phyloP scores from a whole-genome alignment of 2,329 filamentous ascomycete species.

The Penicillium nordicum region DNA sequence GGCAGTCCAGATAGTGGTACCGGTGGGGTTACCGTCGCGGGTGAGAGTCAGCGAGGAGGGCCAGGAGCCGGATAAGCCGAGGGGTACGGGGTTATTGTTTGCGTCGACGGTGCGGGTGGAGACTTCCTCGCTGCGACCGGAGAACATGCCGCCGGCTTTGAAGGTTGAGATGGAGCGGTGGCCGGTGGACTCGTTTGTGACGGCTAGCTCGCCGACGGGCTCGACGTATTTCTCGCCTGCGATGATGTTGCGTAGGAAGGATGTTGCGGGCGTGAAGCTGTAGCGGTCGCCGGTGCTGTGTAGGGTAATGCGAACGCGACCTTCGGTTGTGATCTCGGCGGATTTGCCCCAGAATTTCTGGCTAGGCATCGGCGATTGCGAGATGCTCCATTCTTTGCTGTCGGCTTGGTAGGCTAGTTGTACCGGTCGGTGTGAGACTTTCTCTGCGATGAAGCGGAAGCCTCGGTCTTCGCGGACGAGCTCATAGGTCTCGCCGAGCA shows the following conservation, averaged over 20 bases:
- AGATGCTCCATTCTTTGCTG: conserved; percentile 76
- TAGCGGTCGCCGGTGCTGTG: conserved; percentile 76
- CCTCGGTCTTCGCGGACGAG: conserved; percentile 82
- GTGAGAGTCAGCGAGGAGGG: conserved; percentile 68
- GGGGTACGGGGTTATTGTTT: conserved; percentile 62
- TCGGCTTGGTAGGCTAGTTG: conserved; percentile 93
- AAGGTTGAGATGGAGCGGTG: conserved; percentile 85
- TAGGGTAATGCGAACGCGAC: conserved; percentile 73
- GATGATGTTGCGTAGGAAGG: conserved; percentile 92
- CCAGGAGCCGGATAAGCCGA: conserved; percentile 79
- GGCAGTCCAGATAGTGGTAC: conserved; percentile 72
- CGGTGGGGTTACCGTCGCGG: conserved; percentile 59
- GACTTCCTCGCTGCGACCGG: conserved; percentile 88
- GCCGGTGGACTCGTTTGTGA: conserved; percentile 78
- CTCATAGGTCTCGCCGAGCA: conserved; percentile 94
- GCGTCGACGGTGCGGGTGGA: conserved; percentile 68
- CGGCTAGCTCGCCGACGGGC: conserved; percentile 83
- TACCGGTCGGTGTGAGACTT: conserved; percentile 88
- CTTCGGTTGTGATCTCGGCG: conserved; percentile 89
- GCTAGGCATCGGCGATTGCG: conserved; percentile 80
- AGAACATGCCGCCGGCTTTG: conserved; percentile 95
- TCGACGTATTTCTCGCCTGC: conserved; percentile 98
- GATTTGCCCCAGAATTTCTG: conserved; percentile 99
- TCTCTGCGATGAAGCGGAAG: conserved; percentile 90
- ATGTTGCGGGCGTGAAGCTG: conserved; percentile 83